Conservation (phyloP, 169 alveolate genomes). For the Plasmodium chabaudi region DNA sequence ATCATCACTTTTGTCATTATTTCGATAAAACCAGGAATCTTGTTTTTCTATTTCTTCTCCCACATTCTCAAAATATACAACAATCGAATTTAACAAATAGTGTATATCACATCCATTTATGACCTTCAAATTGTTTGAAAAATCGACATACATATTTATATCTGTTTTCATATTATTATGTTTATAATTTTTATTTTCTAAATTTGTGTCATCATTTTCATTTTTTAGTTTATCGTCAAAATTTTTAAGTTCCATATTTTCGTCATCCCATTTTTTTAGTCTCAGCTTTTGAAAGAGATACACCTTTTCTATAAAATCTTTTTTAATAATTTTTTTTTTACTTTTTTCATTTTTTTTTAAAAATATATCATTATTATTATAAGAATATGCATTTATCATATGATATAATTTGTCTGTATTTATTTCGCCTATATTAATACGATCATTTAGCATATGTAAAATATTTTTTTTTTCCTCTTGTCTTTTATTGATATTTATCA, state of each 20-base stretch:
- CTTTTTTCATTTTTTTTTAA: constrained; percentile 2
- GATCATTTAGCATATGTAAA: background rate
- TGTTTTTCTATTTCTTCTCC: constrained; percentile 61
- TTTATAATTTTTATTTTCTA: background rate
- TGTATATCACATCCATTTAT: constrained; percentile 13
- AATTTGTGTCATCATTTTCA: background rate
- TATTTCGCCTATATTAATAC: constrained; percentile 9
- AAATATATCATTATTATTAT: constrained; percentile 17
- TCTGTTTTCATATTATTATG: background rate
- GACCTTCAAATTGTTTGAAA: background rate
- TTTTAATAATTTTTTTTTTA: constrained; percentile 7
- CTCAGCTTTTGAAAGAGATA: background rate
- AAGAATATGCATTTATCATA: constrained; percentile 46
- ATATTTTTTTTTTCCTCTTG: background rate
- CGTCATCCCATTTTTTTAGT: background rate
- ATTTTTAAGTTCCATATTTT: background rate
- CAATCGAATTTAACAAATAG: constrained; percentile 33
- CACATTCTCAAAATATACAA: constrained; percentile 55
- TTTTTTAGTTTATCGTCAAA: background rate
- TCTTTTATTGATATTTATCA: background rate
- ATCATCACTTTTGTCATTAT: background rate
- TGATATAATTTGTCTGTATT: constrained; percentile 18
- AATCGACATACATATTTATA: background rate
- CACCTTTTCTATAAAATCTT: constrained; percentile 13
- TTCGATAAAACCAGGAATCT: constrained; percentile 64